Base-by-base conservation (phyloP, 2,329 filamentous ascomycete genomes). In the Pseudopyrenochaeta lycopersici region DNA sequence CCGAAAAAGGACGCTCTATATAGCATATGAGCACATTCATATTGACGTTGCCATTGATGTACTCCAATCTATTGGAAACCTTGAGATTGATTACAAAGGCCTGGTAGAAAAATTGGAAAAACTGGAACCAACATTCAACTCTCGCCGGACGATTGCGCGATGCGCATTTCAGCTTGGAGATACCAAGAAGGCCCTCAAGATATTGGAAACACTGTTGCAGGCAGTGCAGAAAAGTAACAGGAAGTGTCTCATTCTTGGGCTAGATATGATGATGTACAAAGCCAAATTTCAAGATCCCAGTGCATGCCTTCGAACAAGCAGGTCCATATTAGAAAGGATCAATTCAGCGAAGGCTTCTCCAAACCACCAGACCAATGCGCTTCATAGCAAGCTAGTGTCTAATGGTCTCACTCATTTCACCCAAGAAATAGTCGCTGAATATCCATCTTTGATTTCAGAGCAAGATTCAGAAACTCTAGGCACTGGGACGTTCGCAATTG, bases 401-500 rank as follows among this genome's bases (percentile, higher is more conserved):
- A 5, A 27, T 14, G 31, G 32, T 7, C 11, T 51, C 2, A 46
- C 32, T 7, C 41, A 51, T 45, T 59, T 27, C 44, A 52, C 32
- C 27, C 47, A 5, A 15, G 32, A 33, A n/a, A 45, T 17, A 31
- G 50, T 45, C 43, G 42, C 15, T 9, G 39, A n/a, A 48, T 7
- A 35, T 4, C 53, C 9, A 38, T 38, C 20, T 49, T 45, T 49
- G 40, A 53, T 36, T 18, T 51, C 12, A 31, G 46, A 43, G 43
- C 7, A 20, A 18, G 17, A 7, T 15, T 55, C 38, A 31, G 54
- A 60, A 18, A 51, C 33, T 30, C 39, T 64, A 15, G 58, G 58
- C 14, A 56, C 33, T 9, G 58, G 58, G 9, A 49, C 61, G 2
- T 64, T 55, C 23, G 58, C 56, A 5, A 35, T 50, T 15, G 61